phyloP scores from a whole-genome alignment of 352 stramenopile genomes.

The Thalassiosira hispida region DNA sequence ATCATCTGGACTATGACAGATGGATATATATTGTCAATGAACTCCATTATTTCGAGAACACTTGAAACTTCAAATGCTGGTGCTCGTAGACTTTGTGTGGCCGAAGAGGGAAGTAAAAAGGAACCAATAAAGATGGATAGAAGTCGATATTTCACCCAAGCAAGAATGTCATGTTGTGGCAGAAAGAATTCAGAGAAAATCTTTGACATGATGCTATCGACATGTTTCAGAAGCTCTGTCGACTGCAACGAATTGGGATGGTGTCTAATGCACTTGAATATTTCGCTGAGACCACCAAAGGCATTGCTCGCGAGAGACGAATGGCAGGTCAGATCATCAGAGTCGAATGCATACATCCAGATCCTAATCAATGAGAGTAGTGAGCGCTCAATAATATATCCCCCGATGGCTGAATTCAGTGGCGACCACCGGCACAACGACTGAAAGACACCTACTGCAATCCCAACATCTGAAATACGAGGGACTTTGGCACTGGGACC shows the following conservation, averaged over 20 bases:
- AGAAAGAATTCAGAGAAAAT: constrained; percentile 66
- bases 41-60: constrained; percentile 51
- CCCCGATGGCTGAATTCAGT: constrained; percentile 30
- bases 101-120: constrained; percentile 42
- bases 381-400: constrained; percentile 44
- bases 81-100: constrained; percentile 20
- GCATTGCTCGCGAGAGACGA: constrained; percentile 39
- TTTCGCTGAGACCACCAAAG: constrained; percentile 44
- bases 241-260: constrained; percentile 9
- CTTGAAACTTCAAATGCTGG: constrained; percentile 41
- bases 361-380: constrained; percentile 55
- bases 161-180: constrained; percentile 35
- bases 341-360: constrained; percentile 43
- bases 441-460: constrained; percentile 38
- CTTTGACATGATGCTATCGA: constrained; percentile 41
- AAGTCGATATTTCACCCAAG: constrained; percentile 50
- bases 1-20: constrained; percentile 54
- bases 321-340: constrained; percentile 1
- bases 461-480: constrained; percentile 13
- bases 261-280: constrained; percentile 31
- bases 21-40: constrained; percentile 54
- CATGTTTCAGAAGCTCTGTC: constrained; percentile 22
- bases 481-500: not conserved
- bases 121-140: constrained; percentile 54
- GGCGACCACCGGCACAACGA: constrained; percentile 44